A percentile compares a stretch with the other conserved stretches of the same genome.
Conservation (phyloP, 371 early-diverging fungal species). For the Blyttiomyces sp. region DNA sequence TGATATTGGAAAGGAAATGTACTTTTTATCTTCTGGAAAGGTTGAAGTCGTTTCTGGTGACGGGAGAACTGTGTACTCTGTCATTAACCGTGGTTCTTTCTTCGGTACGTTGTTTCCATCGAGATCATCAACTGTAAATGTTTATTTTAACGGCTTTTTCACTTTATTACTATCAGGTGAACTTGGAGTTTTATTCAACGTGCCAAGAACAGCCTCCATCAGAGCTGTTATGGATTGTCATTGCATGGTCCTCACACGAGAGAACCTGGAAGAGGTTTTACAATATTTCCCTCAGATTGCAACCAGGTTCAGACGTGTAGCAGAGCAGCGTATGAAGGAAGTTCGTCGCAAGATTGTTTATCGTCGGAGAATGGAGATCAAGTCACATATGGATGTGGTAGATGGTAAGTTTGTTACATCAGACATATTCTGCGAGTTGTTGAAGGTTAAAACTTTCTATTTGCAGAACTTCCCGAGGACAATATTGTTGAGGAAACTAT, state of each 20-base stretch:
- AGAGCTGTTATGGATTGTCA: constrained; percentile 24
- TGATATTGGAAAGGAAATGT: constrained; percentile 45
- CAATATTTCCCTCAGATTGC: constrained; percentile 26
- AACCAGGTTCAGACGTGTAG: constrained; percentile 19
- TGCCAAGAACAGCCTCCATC: constrained; percentile 44
- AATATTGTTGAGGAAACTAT: too few relatives aligned
- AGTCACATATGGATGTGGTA: constrained; percentile 10
- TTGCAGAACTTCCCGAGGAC: too few relatives aligned
- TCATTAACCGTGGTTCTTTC: constrained; percentile 37
- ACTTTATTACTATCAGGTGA: constrained; percentile 39
- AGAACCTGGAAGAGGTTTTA: constrained; percentile 19
- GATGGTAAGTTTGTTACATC: too few relatives aligned
- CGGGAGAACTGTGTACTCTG: constrained; percentile 31
- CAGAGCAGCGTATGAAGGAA: constrained; percentile 26
- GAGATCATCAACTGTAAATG: background rate
- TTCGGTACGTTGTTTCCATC: too few relatives aligned
- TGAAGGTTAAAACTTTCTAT: too few relatives aligned
- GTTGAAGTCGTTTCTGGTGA: constrained; percentile 43
- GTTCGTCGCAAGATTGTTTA: constrained; percentile 16
- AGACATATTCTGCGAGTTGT: too few relatives aligned
- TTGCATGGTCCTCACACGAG: constrained; percentile 43
- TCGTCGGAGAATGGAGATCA: constrained; percentile 14
- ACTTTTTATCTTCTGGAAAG: constrained; percentile 34
- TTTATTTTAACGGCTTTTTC: background rate
- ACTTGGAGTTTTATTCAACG: constrained; percentile 42